Evolutionary conservation across 2,329 filamentous ascomycete genomes (phyloP).

Genomic region (Claviceps sp.): DNA sequence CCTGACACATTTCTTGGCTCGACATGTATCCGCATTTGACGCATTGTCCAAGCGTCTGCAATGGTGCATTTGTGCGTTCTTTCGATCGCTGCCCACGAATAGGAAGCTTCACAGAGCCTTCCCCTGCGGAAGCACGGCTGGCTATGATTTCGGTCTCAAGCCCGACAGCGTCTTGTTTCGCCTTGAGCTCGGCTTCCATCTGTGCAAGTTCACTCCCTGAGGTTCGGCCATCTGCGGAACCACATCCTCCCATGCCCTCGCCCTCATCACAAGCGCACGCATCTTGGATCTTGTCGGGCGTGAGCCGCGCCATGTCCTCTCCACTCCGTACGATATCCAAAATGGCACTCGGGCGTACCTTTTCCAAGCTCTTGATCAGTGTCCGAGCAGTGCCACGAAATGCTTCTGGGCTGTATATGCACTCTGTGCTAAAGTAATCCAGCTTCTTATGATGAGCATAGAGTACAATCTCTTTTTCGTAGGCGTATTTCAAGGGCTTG

Average conservation of each 20-base stretch:
- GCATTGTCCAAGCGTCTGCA: conserved; percentile 71
- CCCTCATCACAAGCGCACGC: conserved; percentile 24
- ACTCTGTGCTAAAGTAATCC: conserved; percentile 97
- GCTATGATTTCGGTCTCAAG: conserved; percentile 21
- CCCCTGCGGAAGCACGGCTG: conserved; percentile 9
- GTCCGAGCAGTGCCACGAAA: conserved; percentile 86
- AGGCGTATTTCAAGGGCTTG: conserved; percentile 95
- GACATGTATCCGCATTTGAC: conserved; percentile 89
- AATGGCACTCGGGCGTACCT: conserved; percentile 85
- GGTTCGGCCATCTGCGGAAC: conserved; percentile 46
- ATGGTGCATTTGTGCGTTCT: conserved; percentile 24
- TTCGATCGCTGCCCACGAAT: conserved; percentile 17
- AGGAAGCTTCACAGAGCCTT: conserved; percentile 21
- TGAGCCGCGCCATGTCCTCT: conserved; percentile 85
- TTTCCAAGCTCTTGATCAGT: conserved; percentile 89
- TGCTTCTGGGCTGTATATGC: conserved; percentile 94
- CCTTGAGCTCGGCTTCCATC: conserved; percentile 48
- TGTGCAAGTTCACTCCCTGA: conserved; percentile 67
- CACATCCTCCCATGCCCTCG: conserved; percentile 53
- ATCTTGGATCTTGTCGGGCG: conserved; percentile 24
- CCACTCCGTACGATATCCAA: conserved; percentile 89
- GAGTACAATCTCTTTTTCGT: conserved; percentile 97
- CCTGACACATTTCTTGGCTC: conserved; percentile 87
- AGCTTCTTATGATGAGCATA: conserved; percentile 95
- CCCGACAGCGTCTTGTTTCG: conserved; percentile 8